Base-by-base conservation (phyloP, 768 basidiomycete genomes). In the Trametes cubensis region DNA sequence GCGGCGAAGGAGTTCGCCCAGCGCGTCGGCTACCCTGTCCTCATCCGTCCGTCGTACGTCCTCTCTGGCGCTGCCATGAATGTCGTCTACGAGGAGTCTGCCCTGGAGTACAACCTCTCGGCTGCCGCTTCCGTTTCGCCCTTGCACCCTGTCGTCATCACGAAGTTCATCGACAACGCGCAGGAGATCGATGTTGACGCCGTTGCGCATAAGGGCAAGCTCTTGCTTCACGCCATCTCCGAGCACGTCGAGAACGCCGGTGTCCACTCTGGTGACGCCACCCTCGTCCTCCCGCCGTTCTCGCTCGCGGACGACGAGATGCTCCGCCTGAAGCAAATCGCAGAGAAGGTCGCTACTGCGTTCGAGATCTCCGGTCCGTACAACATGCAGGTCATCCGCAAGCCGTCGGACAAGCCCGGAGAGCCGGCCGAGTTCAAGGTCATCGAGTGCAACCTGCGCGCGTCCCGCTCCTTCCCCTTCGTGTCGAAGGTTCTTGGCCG, bases 1-100 rank as follows among this genome's bases (percentile, higher is more conserved):
- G 89, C 91, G 58, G 97, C 97, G 42, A 96, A 96, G 78, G 86
- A 82, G 40, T 99, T 98, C 61, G 95, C 97, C 41, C 76, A 82
- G 65, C 86, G 86, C 70, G 97, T 98, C 62, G 85, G 88, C 84
- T 98, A 98, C 75, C 97, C 97, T 6, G 95, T 98, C 64, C 89
- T 99, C 55, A 94, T 99, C 70, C 94, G 97, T 44, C 97, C 97
- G 4, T 98, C 96, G 0, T 98, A 98, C 75, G 96, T 98, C 46
- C 87, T 98, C 25, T 99, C 97, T 10, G 97, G 97, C 53, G 95
- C 97, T 46, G 97, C 97, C 17, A 99, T 99, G 97, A 99, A 97
- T 75, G 95, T 98, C 42, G 94, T 98, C 21, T 90, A 90, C 72
- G 94, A 98, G 72, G 94, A 96, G 74, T 83, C 92, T 14, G 78